A percentile compares a stretch with the other conserved stretches of the same genome.
Conservation (phyloP, 352 stramenopile species). For the Phytophthora sojae region DNA sequence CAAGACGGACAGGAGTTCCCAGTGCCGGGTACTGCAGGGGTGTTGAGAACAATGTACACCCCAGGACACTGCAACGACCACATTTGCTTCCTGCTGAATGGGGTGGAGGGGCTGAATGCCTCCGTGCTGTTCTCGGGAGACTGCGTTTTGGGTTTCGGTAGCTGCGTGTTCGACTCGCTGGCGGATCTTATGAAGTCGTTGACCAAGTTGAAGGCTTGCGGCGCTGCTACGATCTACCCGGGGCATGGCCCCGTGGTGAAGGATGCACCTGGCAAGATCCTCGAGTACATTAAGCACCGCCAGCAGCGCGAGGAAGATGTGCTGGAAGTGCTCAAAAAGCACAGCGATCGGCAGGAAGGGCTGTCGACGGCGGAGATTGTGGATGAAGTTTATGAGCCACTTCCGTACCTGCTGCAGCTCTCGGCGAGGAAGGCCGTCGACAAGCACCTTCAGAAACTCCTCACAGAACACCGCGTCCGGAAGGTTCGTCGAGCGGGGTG, state of each 20-base stretch:
- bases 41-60: conserved; percentile 73
- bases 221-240: conserved; percentile 68
- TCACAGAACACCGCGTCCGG: conserved; percentile 50
- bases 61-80: conserved; percentile 90
- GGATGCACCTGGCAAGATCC: conserved; percentile 71
- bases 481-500: conserved; percentile 27
- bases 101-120: conserved; percentile 19
- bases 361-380: conserved; percentile 63
- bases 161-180: conserved; percentile 88
- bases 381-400: conserved; percentile 55
- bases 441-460: conserved; percentile 74
- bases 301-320: conserved; percentile 77
- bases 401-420: conserved; percentile 62
- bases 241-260: conserved; percentile 76
- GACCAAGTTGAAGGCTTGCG: conserved; percentile 45
- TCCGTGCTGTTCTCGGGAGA: conserved; percentile 82
- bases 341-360: conserved; percentile 4
- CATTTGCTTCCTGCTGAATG: conserved; percentile 78
- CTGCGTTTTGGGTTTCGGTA: conserved; percentile 86
- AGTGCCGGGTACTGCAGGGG: conserved; percentile 20
- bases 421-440: conserved; percentile 62
- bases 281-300: conserved; percentile 82
- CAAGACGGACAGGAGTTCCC: conserved; percentile 52
- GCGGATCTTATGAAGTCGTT: conserved; percentile 82
- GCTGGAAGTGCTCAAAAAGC: conserved; percentile 45